These are phyloP conservation scores for Alternaria burnsii DNA, from an alignment of 2,329 filamentous ascomycete genomes.

Conservation along the genomic window DNA sequence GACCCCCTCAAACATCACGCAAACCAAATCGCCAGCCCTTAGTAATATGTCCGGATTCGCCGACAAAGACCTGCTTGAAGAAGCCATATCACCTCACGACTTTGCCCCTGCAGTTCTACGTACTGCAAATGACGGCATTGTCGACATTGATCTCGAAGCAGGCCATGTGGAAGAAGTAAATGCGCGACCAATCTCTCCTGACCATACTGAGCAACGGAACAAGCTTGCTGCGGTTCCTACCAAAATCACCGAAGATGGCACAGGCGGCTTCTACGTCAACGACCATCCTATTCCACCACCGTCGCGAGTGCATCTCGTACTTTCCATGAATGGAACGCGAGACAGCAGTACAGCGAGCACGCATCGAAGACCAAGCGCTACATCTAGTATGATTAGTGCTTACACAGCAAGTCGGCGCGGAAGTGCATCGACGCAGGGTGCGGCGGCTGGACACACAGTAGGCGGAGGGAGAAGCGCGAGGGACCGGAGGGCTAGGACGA, in stretches of 20 bases:
- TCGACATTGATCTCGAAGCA: conserved; percentile 21
- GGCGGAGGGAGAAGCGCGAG: conserved; percentile 38
- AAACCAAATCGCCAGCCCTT: conserved; percentile 3
- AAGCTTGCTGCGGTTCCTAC: background rate
- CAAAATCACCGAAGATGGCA: conserved; percentile 23
- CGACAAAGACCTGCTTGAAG: conserved; percentile 16
- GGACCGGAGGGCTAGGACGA: conserved; percentile 33
- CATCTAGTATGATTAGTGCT: conserved; percentile 12
- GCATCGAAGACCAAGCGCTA: conserved; percentile 15
- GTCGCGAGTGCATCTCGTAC: conserved; percentile 17
- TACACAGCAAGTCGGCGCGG: background rate
- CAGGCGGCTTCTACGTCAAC: conserved; percentile 26
- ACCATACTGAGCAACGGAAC: conserved; percentile 5
- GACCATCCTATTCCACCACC: conserved; percentile 23
- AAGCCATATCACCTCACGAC: conserved; percentile 24
- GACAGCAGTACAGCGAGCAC: conserved; percentile 21
- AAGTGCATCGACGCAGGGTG: conserved; percentile 5
- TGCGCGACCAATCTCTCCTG: conserved; percentile 12
- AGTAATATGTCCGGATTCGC: conserved; percentile 22
- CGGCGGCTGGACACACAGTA: background rate
- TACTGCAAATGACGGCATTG: conserved; percentile 1
- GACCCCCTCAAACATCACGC: conserved; percentile 14
- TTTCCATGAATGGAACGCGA: conserved; percentile 17
- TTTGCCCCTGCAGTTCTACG: conserved; percentile 20
- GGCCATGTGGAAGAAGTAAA: conserved; percentile 5